Evolutionary conservation across 1,284 basidiomycete species (phyloP).

Genomic region (Kwoniella shivajii): DNA sequence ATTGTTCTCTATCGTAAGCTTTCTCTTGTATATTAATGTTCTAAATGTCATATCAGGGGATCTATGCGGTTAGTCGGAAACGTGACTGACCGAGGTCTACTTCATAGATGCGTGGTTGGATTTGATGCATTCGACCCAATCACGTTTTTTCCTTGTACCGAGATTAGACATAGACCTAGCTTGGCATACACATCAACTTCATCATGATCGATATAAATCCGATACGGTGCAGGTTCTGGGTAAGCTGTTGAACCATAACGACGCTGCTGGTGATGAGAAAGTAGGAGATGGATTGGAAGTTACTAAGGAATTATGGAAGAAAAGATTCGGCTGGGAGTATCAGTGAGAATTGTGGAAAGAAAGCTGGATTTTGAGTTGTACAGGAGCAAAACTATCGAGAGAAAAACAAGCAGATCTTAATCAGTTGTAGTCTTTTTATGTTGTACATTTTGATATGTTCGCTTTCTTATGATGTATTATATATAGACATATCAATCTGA

Average conservation of each 20-base stretch:
- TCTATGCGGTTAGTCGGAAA: background rate
- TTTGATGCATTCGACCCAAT: constrained; percentile 28
- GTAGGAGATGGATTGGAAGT: constrained; percentile 23
- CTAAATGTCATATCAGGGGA: too few species aligned
- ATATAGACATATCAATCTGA: too few species aligned
- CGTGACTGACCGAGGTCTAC: background rate
- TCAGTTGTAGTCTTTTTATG: too few species aligned
- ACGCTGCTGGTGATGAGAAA: constrained; percentile 32
- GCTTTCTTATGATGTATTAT: too few species aligned
- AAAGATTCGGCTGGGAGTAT: constrained; percentile 30
- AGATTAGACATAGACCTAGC: constrained; percentile 49
- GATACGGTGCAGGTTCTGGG: constrained; percentile 30
- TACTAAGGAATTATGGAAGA: constrained; percentile 30
- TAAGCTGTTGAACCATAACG: constrained; percentile 36
- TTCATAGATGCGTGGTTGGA: constrained; percentile 46
- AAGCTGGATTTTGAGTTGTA: too few species aligned
- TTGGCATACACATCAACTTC: constrained; percentile 53
- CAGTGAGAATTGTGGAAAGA: background rate
- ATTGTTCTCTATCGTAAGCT: constrained; percentile 44
- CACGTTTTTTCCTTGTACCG: constrained; percentile 24
- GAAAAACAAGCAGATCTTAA: too few species aligned
- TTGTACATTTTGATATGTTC: too few species aligned
- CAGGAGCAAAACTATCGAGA: too few species aligned
- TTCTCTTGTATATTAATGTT: background rate
- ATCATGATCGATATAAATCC: constrained; percentile 28